Conservation (phyloP, 805 yeast species). For the Candida sakaeoensis region DNA sequence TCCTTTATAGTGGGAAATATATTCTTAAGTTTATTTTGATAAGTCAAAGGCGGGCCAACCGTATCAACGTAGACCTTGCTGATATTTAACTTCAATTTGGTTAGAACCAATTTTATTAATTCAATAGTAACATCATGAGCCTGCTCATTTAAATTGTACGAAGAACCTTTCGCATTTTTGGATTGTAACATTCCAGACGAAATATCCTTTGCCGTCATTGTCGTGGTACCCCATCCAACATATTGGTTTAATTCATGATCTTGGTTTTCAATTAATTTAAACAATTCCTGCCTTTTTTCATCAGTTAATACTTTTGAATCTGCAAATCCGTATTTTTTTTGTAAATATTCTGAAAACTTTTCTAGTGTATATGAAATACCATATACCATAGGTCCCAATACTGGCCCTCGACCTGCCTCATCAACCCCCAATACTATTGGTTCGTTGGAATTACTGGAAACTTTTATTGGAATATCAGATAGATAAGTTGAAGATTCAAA, state of each 20-base stretch:
- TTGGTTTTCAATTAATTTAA: conserved; percentile 52
- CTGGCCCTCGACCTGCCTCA: conserved; percentile 99
- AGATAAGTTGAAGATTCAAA: conserved; percentile 46
- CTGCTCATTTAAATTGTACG: conserved; percentile 84
- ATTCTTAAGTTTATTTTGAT: conserved; percentile 68
- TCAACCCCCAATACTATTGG: conserved; percentile 81
- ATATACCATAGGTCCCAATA: conserved; percentile 96
- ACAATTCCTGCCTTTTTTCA: conserved; percentile 57
- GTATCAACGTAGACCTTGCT: conserved; percentile 86
- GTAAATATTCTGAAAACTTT: conserved; percentile 46
- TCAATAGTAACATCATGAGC: conserved; percentile 93
- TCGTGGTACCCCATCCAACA: conserved; percentile 85
- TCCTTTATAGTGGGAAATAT: conserved; percentile 61
- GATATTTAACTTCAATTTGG: conserved; percentile 36
- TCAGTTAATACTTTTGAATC: conserved; percentile 89
- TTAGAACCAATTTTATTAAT: conserved; percentile 62
- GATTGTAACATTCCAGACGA: conserved; percentile 77
- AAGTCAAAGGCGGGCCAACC: conserved; percentile 89
- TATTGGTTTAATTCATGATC: conserved; percentile 45
- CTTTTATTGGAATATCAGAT: conserved; percentile 45
- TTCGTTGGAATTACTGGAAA: conserved; percentile 27
- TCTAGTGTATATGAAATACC: conserved; percentile 76
- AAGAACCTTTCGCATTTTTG: conserved; percentile 36
- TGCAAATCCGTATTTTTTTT: conserved; percentile 70
- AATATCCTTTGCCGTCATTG: conserved; percentile 84